phyloP scores from a whole-genome alignment of 2,329 filamentous ascomycete genomes.

The Hawksworthiomyces lignivorus region DNA sequence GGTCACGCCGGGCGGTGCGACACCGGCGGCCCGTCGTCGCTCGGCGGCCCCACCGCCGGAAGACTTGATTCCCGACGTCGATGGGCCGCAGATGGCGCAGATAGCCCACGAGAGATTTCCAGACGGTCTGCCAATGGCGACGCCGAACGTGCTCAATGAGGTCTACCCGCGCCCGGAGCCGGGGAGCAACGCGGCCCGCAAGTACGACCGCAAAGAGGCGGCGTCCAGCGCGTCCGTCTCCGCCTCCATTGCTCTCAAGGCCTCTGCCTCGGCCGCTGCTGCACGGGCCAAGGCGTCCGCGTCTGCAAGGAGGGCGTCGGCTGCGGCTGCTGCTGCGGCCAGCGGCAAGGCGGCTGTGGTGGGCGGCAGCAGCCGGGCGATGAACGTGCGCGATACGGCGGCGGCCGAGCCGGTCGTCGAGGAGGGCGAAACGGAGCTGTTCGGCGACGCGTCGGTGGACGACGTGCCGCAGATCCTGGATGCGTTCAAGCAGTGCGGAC shows the following conservation, averaged over 20 bases:
- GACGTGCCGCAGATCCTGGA: slow-evolving; percentile 43
- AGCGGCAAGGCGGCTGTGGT: too few species aligned
- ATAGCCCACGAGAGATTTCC: background rate
- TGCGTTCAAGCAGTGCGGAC: slow-evolving; percentile 41
- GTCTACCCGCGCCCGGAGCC: slow-evolving; percentile 10
- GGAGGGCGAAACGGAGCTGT: background rate
- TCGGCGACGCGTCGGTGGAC: slow-evolving; percentile 22
- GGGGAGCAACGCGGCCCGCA: slow-evolving; percentile 4
- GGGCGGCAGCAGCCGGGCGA: too few species aligned
- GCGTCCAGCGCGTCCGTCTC: too few species aligned
- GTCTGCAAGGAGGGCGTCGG: too few species aligned
- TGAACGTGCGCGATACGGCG: too few species aligned
- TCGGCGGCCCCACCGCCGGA: background rate
- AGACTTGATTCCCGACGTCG: background rate
- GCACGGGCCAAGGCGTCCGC: background rate
- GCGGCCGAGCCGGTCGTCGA: background rate
- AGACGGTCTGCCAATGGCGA: background rate
- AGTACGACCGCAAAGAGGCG: background rate
- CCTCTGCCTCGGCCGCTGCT: background rate
- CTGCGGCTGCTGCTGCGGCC: too few species aligned
- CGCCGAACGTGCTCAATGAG: slow-evolving; percentile 1
- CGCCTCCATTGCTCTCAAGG: background rate
- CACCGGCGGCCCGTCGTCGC: background rate
- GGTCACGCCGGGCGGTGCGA: slow-evolving; percentile 15
- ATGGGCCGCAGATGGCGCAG: background rate